Conservation (phyloP, 257 asterid genomes). For the Ocimum tenuiflorum region DNA sequence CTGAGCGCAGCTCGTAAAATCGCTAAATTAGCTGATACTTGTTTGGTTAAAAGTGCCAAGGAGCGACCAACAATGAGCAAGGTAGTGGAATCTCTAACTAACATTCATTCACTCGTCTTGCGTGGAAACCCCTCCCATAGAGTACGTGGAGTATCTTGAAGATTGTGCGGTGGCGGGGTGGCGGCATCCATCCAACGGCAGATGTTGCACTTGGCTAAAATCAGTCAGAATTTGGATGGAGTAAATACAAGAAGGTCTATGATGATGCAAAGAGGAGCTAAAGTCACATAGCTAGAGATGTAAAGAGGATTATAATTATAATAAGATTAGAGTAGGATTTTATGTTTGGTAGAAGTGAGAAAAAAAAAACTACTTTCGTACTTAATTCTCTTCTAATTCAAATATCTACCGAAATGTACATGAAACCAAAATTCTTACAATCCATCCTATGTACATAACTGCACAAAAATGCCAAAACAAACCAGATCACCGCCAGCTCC, state of each 20-base stretch:
- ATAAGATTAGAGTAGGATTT: no score
- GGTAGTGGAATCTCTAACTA: slow-evolving; percentile 62
- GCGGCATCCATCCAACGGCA: slow-evolving; percentile 52
- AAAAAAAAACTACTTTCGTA: no score
- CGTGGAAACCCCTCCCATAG: slow-evolving; percentile 33
- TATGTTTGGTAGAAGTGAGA: no score
- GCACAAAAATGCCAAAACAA: no score
- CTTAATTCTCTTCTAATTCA: no score
- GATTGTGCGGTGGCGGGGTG: no score
- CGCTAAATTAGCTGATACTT: slow-evolving; percentile 66
- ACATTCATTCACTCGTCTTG: slow-evolving; percentile 30
- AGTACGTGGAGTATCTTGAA: no score
- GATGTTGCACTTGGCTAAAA: slow-evolving; percentile 62
- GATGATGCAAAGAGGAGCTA: slow-evolving; percentile 68
- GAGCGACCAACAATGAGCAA: slow-evolving; percentile 79
- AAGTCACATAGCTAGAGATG: slow-evolving; percentile 25
- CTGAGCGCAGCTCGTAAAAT: slow-evolving; percentile 46
- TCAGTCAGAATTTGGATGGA: slow-evolving; percentile 64
- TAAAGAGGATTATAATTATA: not conserved
- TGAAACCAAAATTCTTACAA: no score
- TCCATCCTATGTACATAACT: not conserved
- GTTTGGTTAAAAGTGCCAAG: slow-evolving; percentile 58
- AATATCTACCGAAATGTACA: no score
- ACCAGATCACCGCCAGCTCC: no score
- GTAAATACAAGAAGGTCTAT: slow-evolving; percentile 44